Conservation (phyloP, 228 moss, liverwort and hornwort species). For the Sphagnum magellanicum region DNA sequence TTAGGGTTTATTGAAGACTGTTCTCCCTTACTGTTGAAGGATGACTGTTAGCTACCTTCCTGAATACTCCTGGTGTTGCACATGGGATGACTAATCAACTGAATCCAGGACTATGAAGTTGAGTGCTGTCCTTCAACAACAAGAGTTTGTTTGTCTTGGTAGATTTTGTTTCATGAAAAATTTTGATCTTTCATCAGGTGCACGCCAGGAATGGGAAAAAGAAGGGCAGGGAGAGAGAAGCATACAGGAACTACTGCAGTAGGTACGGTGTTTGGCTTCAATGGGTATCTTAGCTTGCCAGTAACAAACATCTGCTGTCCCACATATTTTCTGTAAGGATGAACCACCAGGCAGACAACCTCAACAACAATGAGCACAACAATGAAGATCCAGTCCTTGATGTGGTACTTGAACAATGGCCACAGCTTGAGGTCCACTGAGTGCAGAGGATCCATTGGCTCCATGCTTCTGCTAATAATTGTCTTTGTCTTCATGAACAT, state of each 20-base stretch:
- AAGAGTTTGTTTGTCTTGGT: not conserved
- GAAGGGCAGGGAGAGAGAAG: not conserved
- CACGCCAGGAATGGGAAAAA: not conserved
- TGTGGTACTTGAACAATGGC: constrained; percentile 42
- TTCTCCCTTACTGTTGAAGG: too few relatives aligned
- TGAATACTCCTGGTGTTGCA: too few relatives aligned
- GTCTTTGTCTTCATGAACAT: not conserved
- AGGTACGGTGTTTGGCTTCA: constrained; percentile 61
- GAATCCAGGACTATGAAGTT: not conserved
- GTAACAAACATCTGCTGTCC: constrained; percentile 31
- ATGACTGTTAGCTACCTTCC: not conserved
- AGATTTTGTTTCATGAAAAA: not conserved
- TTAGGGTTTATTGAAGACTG: too few relatives aligned
- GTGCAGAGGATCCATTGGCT: constrained; percentile 10
- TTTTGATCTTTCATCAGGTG: too few relatives aligned
- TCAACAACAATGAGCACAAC: constrained; percentile 40
- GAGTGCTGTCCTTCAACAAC: not conserved
- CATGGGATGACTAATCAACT: not conserved
- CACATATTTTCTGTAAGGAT: constrained; percentile 58
- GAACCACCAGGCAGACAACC: constrained; percentile 46
- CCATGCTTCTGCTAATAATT: constrained; percentile 2
- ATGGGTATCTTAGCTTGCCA: constrained; percentile 43
- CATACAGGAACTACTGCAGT: constrained; percentile 77
- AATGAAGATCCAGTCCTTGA: constrained; percentile 72
- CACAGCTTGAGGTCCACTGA: constrained; percentile 26